Base-by-base conservation (phyloP, 139 green algal species). In the Pseudopediastrum boryanum region DNA sequence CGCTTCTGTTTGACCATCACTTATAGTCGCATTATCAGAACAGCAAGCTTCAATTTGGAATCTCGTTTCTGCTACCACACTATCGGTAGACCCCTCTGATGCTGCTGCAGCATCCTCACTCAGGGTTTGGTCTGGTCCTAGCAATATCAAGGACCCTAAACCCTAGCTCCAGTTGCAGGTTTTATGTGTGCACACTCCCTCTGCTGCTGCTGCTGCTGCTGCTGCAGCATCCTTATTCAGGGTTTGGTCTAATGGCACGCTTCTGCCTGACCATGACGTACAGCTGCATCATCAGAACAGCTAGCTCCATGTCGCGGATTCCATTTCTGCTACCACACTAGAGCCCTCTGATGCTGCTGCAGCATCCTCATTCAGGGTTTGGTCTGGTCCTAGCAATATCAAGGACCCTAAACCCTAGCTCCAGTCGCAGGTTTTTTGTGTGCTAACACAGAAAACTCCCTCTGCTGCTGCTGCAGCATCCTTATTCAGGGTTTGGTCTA, bases 271-370 rank as follows among this genome's bases (percentile, higher is more conserved):
- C 89, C n/a, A 90, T 95, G 27, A 72, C 61, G 3, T 75, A 83
- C 66, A 89, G 85, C 67, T 81, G 92, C 36, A 42, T 83, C 19
- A 52, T 96, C 25, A 70, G 92, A 2, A 85, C 87, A 0, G 78
- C 80, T 1, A 91, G 88, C n/a, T 96, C 96, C 84, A 91, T 96
- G 87, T 71, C n/a, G n/a, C n/a, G n/a, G n/a, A n/a, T n/a, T n/a
- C n/a, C n/a, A n/a, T n/a, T n/a, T n/a, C n/a, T n/a, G n/a, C n/a
- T n/a, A n/a, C n/a, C n/a, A n/a, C n/a, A n/a, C n/a, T n/a, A n/a
- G n/a, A n/a, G n/a, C n/a, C n/a, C n/a, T n/a, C n/a, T n/a, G n/a
- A n/a, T n/a, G n/a, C n/a, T n/a, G 13, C 27, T 27, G 33, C 87
- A 93, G 87, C 82, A 93, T 21, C 92, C 91, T 7, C 94, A 90